These are phyloP conservation scores for Yamadazyma membranifaciens DNA, from an alignment of 1,139 yeast species.

Conservation along the genomic window DNA sequence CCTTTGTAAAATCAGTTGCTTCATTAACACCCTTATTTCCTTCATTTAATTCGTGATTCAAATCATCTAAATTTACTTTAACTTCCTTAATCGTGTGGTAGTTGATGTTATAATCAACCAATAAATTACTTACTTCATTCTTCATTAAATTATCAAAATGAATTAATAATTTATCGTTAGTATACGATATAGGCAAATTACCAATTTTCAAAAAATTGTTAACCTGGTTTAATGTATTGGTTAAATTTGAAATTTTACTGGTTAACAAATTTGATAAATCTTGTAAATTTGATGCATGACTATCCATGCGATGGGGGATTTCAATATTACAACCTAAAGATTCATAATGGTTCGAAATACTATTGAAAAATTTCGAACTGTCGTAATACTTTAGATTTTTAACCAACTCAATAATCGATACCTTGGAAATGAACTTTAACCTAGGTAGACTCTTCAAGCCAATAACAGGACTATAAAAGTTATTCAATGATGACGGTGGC, in stretches of 20 bases:
- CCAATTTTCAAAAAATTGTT: slow-evolving; percentile 10
- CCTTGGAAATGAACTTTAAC: not conserved
- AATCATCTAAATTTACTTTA: not conserved
- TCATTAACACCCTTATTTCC: not conserved
- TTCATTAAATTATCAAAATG: slow-evolving; percentile 10
- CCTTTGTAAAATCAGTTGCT: not conserved
- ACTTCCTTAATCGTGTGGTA: slow-evolving; percentile 7
- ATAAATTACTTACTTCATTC: slow-evolving; percentile 8
- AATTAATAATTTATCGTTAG: slow-evolving; percentile 4
- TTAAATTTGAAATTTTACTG: slow-evolving; percentile 6
- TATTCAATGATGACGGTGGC: not conserved
- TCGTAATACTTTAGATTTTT: slow-evolving; percentile 7
- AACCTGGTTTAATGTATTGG: slow-evolving; percentile 2
- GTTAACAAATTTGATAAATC: not conserved
- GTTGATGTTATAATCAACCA: slow-evolving; percentile 11
- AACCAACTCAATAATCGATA: slow-evolving; percentile 7
- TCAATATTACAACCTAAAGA: slow-evolving; percentile 11
- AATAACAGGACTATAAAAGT: not conserved
- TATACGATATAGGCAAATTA: slow-evolving; percentile 9
- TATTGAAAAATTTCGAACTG: slow-evolving; percentile 10
- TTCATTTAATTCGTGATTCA: slow-evolving; percentile 2
- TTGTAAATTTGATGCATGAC: not conserved
- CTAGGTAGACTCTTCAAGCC: slow-evolving; percentile 2
- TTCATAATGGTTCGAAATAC: slow-evolving; percentile 9
- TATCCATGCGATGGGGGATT: slow-evolving; percentile 5